These are phyloP conservation scores for Lactifluus echinatus DNA, from an alignment of 768 basidiomycete genomes.

Conservation along the genomic window DNA sequence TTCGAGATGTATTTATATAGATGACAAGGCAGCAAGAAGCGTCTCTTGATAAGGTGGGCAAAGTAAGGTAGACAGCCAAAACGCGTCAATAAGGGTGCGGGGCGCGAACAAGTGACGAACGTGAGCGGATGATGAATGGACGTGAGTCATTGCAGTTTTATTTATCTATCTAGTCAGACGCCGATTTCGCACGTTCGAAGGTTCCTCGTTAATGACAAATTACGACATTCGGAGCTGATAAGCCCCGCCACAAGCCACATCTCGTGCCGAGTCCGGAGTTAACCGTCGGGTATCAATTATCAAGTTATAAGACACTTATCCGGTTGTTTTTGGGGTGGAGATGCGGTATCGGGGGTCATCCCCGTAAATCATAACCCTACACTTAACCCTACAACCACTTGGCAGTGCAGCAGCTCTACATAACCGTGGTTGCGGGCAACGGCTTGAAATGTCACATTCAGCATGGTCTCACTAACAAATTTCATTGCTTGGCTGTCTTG, in stretches of 20 bases:
- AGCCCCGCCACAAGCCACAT: background rate
- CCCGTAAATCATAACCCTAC: background rate
- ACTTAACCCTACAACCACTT: background rate
- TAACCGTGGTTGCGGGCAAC: background rate
- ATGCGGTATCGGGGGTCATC: background rate
- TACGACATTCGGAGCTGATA: background rate
- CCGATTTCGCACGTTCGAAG: slow-evolving; percentile 19
- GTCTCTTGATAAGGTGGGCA: background rate
- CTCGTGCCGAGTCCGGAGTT: background rate
- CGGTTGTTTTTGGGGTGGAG: too few species aligned
- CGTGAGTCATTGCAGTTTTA: slow-evolving; percentile 12
- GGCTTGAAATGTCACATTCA: background rate
- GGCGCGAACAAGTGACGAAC: slow-evolving; percentile 14
- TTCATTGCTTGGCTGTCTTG: background rate
- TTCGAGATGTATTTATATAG: slow-evolving; percentile 4
- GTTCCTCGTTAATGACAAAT: slow-evolving; percentile 4
- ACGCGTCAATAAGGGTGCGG: slow-evolving; percentile 1
- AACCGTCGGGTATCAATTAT: background rate
- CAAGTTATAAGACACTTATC: background rate
- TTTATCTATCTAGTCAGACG: background rate
- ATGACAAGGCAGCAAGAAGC: background rate
- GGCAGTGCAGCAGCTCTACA: background rate
- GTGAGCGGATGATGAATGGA: background rate
- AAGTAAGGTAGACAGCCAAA: background rate
- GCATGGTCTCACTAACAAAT: slow-evolving; percentile 7